phyloP scores from a whole-genome alignment of 352 stramenopile species.

The Phytophthora idaei region DNA sequence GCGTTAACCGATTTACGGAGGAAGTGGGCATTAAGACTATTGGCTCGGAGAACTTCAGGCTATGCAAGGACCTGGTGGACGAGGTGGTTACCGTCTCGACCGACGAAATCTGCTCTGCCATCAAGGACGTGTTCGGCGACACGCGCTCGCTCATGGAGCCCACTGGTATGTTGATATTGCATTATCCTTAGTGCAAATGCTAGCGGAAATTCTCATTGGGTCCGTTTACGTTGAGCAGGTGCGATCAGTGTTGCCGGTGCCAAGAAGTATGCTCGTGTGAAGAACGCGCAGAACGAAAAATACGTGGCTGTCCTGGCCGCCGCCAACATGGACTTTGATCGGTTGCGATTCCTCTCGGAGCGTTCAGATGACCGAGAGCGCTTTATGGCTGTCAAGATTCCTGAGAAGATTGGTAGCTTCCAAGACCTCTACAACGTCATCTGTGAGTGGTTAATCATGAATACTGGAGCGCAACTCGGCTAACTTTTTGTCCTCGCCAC shows the following conservation, averaged over 20 bases:
- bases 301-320: conserved; percentile 96
- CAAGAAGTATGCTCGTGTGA: conserved; percentile 92
- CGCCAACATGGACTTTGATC: conserved; percentile 99
- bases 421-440: conserved; percentile 79
- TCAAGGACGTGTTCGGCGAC: conserved; percentile 94
- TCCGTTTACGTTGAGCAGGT: conserved; percentile 49
- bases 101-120: conserved; percentile 95
- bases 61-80: conserved; percentile 95
- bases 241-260: conserved; percentile 96
- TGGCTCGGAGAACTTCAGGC: conserved; percentile 95
- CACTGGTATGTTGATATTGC: conserved; percentile 34
- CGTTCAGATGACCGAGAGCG: conserved; percentile 94
- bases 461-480: neutral
- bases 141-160: conserved; percentile 96
- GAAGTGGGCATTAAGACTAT: conserved; percentile 95
- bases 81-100: conserved; percentile 97
- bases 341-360: conserved; percentile 93
- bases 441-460: conserved; percentile 45
- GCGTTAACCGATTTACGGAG: conserved; percentile 97
- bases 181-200: neutral
- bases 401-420: conserved; percentile 94
- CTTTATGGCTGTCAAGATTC: conserved; percentile 96
- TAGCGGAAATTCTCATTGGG: neutral
- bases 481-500: conserved; percentile 6
- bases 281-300: conserved; percentile 64